Conservation (phyloP, 345 rosid species). For the Syzygium aqueum region DNA sequence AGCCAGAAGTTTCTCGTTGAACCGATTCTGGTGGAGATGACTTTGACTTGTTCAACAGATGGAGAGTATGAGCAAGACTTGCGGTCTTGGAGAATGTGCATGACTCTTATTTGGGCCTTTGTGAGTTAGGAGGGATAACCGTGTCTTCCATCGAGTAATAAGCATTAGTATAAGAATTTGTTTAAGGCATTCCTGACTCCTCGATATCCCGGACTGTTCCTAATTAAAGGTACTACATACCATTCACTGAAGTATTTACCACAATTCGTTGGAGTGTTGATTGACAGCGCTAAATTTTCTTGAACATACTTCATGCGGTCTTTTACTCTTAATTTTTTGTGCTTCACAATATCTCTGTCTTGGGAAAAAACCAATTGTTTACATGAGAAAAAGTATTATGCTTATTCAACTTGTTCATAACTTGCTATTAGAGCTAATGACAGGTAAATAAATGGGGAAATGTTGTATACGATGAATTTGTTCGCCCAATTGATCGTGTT, state of each 20-base stretch:
- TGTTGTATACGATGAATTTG: constrained; percentile 83
- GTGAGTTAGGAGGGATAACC: neutral
- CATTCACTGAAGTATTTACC: neutral
- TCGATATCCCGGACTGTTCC: neutral
- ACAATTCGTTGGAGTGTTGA: neutral
- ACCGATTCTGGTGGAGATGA: too few species aligned
- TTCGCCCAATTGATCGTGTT: constrained; percentile 82
- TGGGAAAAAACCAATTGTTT: neutral
- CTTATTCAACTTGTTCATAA: constrained; percentile 3
- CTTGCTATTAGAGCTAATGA: constrained; percentile 13
- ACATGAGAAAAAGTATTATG: neutral
- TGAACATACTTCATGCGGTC: neutral
- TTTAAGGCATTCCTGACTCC: neutral
- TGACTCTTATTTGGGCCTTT: neutral
- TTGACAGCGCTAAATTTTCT: neutral
- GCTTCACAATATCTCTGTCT: neutral
- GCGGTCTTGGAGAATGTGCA: neutral
- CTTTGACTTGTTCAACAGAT: too few species aligned
- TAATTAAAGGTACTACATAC: neutral
- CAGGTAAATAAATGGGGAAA: constrained; percentile 96
- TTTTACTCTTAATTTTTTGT: neutral
- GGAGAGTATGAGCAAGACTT: neutral
- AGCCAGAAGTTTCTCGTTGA: too few species aligned
- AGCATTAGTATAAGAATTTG: neutral
- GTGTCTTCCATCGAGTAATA: neutral